Evolutionary conservation across 805 yeast genomes (phyloP).

Genomic region (Cyberlindnera sargentensis): DNA sequence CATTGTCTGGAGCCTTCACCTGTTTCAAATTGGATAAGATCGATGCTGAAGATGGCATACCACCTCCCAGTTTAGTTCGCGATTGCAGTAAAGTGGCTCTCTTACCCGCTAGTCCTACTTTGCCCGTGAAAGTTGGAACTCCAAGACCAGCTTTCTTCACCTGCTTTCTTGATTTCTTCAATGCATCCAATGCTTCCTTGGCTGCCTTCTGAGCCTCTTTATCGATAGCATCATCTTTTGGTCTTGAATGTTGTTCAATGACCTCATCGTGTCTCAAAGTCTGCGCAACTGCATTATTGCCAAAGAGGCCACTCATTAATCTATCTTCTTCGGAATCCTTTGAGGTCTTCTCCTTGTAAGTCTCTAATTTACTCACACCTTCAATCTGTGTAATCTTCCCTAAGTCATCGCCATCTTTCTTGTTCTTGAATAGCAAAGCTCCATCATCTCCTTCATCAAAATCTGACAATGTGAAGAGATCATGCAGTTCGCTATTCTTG

Average conservation of each 20-base stretch:
- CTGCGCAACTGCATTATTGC: slow-evolving; percentile 65
- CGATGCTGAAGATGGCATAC: slow-evolving; percentile 35
- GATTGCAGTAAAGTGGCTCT: slow-evolving; percentile 19
- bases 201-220: slow-evolving; percentile 55
- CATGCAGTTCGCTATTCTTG: slow-evolving; percentile 87
- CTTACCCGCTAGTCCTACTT: slow-evolving; percentile 78
- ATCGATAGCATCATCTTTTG: slow-evolving; percentile 36
- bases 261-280: slow-evolving; percentile 76
- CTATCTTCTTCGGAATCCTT: slow-evolving; percentile 47
- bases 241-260: slow-evolving; percentile 39
- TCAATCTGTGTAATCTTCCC: slow-evolving; percentile 51
- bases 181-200: slow-evolving; percentile 44
- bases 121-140: slow-evolving; percentile 95
- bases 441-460: slow-evolving; percentile 38
- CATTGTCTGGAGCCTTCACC: slow-evolving; percentile 23
- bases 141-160: slow-evolving; percentile 48
- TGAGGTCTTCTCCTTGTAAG: slow-evolving; percentile 39
- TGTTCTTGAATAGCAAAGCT: slow-evolving; percentile 45
- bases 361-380: slow-evolving; percentile 71
- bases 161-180: slow-evolving; percentile 45
- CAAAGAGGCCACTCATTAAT: slow-evolving; percentile 69
- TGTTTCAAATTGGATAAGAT: slow-evolving; percentile 43
- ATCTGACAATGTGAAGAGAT: slow-evolving; percentile 79
- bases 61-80: slow-evolving; percentile 11
- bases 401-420: slow-evolving; percentile 55